Evolutionary conservation across 345 rosid species (phyloP), one percentile per base, ranked within the genome.

Genomic region (Eucalyptus globulus): DNA sequence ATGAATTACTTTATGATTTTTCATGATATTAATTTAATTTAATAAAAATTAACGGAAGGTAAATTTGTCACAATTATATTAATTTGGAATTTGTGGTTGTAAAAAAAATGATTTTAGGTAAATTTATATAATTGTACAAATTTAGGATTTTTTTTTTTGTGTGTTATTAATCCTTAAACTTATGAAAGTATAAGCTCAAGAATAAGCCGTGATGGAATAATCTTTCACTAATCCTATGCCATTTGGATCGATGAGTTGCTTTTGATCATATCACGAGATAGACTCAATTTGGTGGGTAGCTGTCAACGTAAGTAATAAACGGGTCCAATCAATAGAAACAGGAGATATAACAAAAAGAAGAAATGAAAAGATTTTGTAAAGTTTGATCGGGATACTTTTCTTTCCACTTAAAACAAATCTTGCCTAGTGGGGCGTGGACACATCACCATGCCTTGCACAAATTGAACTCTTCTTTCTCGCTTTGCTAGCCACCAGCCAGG

Each of bases 1-100:
- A 1, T 56, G 6, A 0, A 56, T 2, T 0, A 4, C 3, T 56
- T 56, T 56, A 56, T 56, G 29, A 24, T 56, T 56, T 56, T 56
- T 1, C 3, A 56, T 56, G 1, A 56, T 24, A 56, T 56, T 22
- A 56, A 56, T 56, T 24, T 10, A 56, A 56, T 56, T 56, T 56
- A 24, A 24, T 10, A 24, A 4, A 56, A 24, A 24, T 0, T 22
- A 56, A 56, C 0, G 0, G 1, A 10, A 22, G 0, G 3, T 22
- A 56, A 56, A 24, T 56, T 56, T 56, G 1, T 56, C 13, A 24
- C 2, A 56, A 56, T 21, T 56, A 8, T 56, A 56, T 24, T 56
- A 56, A 24, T 56, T 56, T 56, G 13, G 2, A 21, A 56, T 9
- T 56, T 22, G 0, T 53, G 9, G 4, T 53, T 53, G 5, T 51